Conservation (phyloP, 768 basidiomycete species). For the Strobilomyces confusus region DNA sequence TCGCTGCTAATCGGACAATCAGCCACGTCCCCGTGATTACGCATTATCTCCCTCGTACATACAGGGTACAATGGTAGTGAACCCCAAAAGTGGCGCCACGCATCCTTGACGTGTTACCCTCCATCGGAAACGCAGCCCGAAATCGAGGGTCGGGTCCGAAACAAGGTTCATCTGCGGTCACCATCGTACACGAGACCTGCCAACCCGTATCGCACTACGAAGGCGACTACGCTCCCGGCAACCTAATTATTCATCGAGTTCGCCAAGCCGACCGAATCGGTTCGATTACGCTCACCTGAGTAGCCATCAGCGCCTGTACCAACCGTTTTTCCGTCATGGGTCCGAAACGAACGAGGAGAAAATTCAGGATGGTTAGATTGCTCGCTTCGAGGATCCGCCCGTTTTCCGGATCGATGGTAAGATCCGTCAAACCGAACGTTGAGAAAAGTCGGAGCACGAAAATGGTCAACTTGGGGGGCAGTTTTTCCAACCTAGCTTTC, state of each 20-base stretch:
- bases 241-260: conserved; percentile 39
- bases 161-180: conserved; percentile 59
- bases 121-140: background rate
- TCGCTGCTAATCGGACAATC: background rate
- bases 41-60: conserved; percentile 18
- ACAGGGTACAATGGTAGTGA: background rate
- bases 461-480: conserved; percentile 52
- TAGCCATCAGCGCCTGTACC: conserved; percentile 63
- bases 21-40: conserved; percentile 20
- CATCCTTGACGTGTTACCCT: background rate
- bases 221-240: conserved; percentile 75
- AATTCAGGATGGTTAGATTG: conserved; percentile 90
- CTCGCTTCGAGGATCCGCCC: conserved; percentile 66
- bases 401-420: conserved; percentile 52
- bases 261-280: background rate
- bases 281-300: conserved; percentile 52
- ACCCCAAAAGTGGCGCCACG: background rate
- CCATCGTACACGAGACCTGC: conserved; percentile 90
- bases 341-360: conserved; percentile 74
- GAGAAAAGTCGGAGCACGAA: conserved; percentile 59
- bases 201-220: conserved; percentile 84
- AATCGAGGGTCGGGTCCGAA: background rate
- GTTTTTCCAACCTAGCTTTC: conserved; percentile 51
- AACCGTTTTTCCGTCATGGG: conserved; percentile 83
- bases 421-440: conserved; percentile 58